Evolutionary conservation across 768 basidiomycete species (phyloP), one percentile per base, ranked within the genome.

Genomic region (Hygrophorus russula): DNA sequence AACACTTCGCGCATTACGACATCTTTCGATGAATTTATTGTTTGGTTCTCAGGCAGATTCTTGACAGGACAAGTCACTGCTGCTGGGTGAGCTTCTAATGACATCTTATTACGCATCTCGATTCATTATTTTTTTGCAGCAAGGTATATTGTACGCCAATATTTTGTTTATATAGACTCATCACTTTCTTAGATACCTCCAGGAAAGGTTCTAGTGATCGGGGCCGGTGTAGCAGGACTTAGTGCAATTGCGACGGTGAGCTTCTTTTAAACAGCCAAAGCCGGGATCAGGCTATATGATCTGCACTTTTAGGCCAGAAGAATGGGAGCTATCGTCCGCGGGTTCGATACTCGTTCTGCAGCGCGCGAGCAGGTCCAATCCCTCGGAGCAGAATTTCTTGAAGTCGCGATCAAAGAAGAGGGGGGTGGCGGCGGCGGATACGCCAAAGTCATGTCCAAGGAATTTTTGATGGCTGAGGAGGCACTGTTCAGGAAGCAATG

Each of bases 1-100:
- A 24, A 24, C 7, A 24, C 24, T 24, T 24, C 24, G 7, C 24
- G 24, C 24, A 7, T 24, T 7, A 24, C 24, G 7, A 24, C 24
- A 24, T 24, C 3, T 24, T 7, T 3, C 7, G 24, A 24, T 24
- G 4, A 24, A 24, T 24, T 24, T 24, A 24, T 24, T 24, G 24
- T 24, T 24, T 24, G 24, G 24, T 24, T 24, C 24, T 7, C 24
- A 24, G 24, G 24, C 3, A 24, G 89, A 51, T 91, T 88, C 64
- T 68, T 92, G 51, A 89, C 89, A 28, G 89, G 89, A 53, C 89
- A 92, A 60, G 86, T 88, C 43, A 92, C 89, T 5, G 89, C 89
- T 46, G 88, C 87, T 59, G 86, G 85, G 82, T 86, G 58, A 57
- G 80, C 69, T 36, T 27, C 29, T 31, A 17, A 20, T 54, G 29